These are phyloP conservation scores for Eucalyptus camaldulensis DNA, from an alignment of 345 rosid species.

Conservation along the genomic window DNA sequence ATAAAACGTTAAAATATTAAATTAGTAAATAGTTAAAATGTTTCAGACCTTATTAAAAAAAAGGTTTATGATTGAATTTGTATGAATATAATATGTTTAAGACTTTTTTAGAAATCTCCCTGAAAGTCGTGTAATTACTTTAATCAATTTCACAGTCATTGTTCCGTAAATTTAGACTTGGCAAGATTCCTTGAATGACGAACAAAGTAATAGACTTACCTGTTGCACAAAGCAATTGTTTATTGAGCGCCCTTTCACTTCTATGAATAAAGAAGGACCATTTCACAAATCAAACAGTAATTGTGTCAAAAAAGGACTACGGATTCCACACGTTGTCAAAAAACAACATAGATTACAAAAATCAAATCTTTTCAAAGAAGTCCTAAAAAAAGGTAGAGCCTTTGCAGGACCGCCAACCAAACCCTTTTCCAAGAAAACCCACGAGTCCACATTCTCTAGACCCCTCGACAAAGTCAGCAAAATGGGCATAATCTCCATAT, in stretches of 20 bases:
- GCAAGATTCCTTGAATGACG: not conserved
- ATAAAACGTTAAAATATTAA: too few relatives aligned
- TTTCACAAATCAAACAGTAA: not conserved
- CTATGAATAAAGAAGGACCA: not conserved
- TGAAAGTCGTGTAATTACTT: not conserved
- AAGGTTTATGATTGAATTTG: not conserved
- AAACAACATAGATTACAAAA: not conserved
- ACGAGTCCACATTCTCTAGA: not conserved
- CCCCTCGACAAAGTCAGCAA: not conserved
- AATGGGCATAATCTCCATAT: not conserved
- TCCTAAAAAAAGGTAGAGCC: not conserved
- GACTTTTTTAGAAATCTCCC: not conserved
- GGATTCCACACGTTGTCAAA: not conserved
- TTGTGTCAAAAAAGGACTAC: not conserved
- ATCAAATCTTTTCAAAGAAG: not conserved
- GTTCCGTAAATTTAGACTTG: not conserved
- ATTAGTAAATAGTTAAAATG: not conserved
- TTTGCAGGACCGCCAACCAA: not conserved
- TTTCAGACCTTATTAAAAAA: too few relatives aligned
- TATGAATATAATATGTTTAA: not conserved
- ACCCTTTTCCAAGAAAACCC: not conserved
- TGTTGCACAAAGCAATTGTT: not conserved
- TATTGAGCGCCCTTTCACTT: not conserved
- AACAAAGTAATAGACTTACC: not conserved
- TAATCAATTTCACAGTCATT: not conserved